Evolutionary conservation across 2,329 filamentous ascomycete species (phyloP).

Genomic region (Talaromyces verruculosus): DNA sequence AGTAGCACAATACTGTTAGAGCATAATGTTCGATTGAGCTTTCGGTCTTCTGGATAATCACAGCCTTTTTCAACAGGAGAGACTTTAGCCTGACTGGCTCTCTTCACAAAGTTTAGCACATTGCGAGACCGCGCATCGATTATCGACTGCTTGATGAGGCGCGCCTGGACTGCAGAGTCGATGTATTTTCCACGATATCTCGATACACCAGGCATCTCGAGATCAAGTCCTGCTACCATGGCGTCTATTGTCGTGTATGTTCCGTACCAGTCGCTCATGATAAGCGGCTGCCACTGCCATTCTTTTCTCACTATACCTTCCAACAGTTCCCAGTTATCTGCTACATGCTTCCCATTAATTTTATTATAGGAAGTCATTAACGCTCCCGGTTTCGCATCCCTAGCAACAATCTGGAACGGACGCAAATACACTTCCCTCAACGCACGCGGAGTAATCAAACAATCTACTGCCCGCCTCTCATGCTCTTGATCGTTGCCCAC

Average conservation of each 20-base stretch:
- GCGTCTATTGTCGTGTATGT: constrained; percentile 47
- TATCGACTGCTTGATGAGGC: constrained; percentile 56
- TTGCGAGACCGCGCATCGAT: constrained; percentile 59
- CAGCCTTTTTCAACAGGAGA: constrained; percentile 56
- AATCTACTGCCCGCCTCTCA: constrained; percentile 43
- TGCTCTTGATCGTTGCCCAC: constrained; percentile 50
- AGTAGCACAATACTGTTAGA: constrained; percentile 70
- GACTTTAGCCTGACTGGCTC: constrained; percentile 54
- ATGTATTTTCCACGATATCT: constrained; percentile 43
- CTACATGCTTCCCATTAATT: constrained; percentile 56
- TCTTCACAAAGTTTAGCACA: constrained; percentile 61
- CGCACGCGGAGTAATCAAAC: constrained; percentile 51
- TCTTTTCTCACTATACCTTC: constrained; percentile 50
- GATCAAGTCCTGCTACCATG: constrained; percentile 47
- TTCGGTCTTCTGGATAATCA: constrained; percentile 62
- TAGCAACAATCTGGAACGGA: constrained; percentile 62
- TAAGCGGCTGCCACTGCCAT: constrained; percentile 47
- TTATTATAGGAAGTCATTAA: constrained; percentile 62
- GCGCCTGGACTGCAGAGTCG: constrained; percentile 50
- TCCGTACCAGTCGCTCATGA: constrained; percentile 51
- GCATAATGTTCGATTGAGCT: constrained; percentile 65
- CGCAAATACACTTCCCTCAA: constrained; percentile 63
- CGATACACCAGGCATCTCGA: constrained; percentile 50
- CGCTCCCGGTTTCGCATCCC: constrained; percentile 55
- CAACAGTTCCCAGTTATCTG: constrained; percentile 67